Conservation (phyloP, 495 filamentous ascomycete genomes). For the Neurospora cerealis region DNA sequence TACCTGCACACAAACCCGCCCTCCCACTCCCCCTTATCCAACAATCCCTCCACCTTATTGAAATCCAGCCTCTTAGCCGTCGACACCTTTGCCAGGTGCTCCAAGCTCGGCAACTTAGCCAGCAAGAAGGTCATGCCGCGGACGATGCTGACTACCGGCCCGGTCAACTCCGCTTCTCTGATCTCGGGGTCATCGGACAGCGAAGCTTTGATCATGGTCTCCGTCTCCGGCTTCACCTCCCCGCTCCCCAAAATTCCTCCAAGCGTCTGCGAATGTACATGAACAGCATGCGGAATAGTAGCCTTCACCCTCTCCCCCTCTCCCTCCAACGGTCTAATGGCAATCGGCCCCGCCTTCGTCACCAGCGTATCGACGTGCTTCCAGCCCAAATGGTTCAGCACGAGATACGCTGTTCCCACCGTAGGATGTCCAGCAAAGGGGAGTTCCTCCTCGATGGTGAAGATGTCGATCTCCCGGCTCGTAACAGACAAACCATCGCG, state of each 20-base stretch:
- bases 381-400: conserved; percentile 25
- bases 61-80: conserved; percentile 19
- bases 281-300: conserved; percentile 55
- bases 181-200: conserved; percentile 18
- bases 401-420: conserved; percentile 55
- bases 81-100: conserved; percentile 29
- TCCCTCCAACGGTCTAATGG: conserved; percentile 8
- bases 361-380: conserved; percentile 32
- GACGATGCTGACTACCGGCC: conserved; percentile 52
- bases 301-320: conserved; percentile 31
- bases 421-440: conserved; percentile 75
- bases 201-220: background rate
- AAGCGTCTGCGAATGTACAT: conserved; percentile 41
- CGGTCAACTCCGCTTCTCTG: conserved; percentile 24
- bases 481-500: background rate
- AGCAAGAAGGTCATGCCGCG: conserved; percentile 60
- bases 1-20: conserved; percentile 44
- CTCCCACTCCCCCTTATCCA: conserved; percentile 50
- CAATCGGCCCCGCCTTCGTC: conserved; percentile 52
- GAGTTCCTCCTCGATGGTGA: conserved; percentile 51
- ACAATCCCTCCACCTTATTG: conserved; percentile 13
- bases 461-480: conserved; percentile 55
- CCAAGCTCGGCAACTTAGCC: conserved; percentile 38
- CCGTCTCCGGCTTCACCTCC: background rate
- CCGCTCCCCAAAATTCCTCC: conserved; percentile 5